Evolutionary conservation across 176 grass and related monocot species (phyloP).

Genomic region (Phyllostachys edulis): DNA sequence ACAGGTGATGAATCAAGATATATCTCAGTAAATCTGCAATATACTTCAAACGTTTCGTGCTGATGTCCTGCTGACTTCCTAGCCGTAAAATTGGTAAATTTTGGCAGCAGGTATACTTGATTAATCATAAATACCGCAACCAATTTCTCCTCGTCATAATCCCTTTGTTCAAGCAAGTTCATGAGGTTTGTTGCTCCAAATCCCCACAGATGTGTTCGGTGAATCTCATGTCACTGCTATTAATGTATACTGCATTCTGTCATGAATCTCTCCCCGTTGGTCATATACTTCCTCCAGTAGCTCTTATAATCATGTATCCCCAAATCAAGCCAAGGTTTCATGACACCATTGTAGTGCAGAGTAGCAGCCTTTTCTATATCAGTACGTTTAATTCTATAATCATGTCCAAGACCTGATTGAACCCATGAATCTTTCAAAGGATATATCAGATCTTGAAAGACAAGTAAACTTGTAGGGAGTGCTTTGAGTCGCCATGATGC

Average conservation of each 20-base stretch:
- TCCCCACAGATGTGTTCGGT: background rate
- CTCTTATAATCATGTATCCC: constrained; percentile 56
- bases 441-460: constrained; percentile 72
- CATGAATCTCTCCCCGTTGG: constrained; percentile 56
- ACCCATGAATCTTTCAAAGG: constrained; percentile 54
- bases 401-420: constrained; percentile 58
- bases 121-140: background rate
- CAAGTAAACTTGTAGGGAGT: constrained; percentile 53
- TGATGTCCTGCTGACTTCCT: background rate
- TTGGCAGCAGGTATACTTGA: background rate
- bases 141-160: background rate
- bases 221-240: background rate
- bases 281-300: constrained; percentile 61
- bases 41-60: constrained; percentile 1
- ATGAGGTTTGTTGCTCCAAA: background rate
- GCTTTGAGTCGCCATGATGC: constrained; percentile 41
- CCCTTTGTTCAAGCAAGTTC: constrained; percentile 12
- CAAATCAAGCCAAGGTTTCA: constrained; percentile 85
- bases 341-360: constrained; percentile 73
- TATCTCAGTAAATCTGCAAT: background rate
- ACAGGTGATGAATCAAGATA: constrained; percentile 7
- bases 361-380: constrained; percentile 43
- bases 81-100: background rate
- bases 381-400: constrained; percentile 40
- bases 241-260: constrained; percentile 68